Evolutionary conservation across 345 rosid species (phyloP), one percentile per base, ranked within the genome.

Genomic region (Syzygium aromaticum): DNA sequence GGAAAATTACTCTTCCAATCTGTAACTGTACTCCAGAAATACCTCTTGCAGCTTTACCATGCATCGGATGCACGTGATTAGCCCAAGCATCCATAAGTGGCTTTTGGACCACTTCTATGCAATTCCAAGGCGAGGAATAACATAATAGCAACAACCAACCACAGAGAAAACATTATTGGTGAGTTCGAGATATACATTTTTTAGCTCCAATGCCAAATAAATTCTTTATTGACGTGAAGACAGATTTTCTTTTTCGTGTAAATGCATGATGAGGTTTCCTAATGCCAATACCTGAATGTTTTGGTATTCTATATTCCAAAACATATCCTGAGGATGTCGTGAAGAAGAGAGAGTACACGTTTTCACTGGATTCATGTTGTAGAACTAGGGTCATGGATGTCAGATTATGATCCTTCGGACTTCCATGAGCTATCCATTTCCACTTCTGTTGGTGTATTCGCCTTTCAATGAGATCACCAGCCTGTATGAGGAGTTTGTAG

Each of bases 351-450:
- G 95, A 91, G 86, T 87, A 86, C 86, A 87, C 51, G 25, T 87
- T 91, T 54, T 93, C 94, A 52, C 84, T 90, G 46, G 86, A 84
- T 73, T 93, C 95, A 84, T 95, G 94, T 89, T 92, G 94, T 77
- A 86, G 53, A 85, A 88, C 86, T 33, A 89, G 92, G 38, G 94
- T 90, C 53, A 95, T 93, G 17, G 94, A 92, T 53, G 97, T 93
- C 85, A 94, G 88, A 54, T 84, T 89, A 85, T 92, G 91, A 84
- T 90, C 89, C 85, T 89, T 89, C 12, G 95, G 93, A 92, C 93
- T 92, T 86, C 91, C 97, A 90, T 94, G 95, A 86, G 61, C 84
- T 51, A 91, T 92, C 97, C 97, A 95, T 90, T 92, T 95, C 96
- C 97, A 94, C 89, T 92, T 95, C 88, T 95, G 89, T 85, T 92